These are phyloP conservation scores for Paraurostyla sp. DNA, from an alignment of 73 alveolate genomes.

Conservation along the genomic window DNA sequence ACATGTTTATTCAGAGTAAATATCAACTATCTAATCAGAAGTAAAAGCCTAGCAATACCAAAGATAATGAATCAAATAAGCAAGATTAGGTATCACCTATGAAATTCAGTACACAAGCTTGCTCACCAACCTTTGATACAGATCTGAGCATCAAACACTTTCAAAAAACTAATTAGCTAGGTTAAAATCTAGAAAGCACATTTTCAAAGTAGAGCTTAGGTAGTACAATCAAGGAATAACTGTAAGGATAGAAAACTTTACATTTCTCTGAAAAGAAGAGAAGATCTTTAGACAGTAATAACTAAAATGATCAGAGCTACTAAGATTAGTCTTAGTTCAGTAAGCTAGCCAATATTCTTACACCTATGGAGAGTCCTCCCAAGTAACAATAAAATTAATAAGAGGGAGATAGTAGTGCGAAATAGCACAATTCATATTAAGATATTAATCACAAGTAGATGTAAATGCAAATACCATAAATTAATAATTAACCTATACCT, in stretches of 20 bases:
- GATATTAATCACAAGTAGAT: too few species aligned
- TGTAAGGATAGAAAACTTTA: too few species aligned
- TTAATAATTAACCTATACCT: too few species aligned
- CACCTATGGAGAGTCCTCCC: conserved; percentile 2
- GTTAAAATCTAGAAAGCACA: too few species aligned
- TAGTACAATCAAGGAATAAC: too few species aligned
- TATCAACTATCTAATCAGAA: background rate
- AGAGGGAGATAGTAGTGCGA: too few species aligned
- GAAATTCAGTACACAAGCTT: background rate
- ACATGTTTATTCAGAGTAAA: background rate
- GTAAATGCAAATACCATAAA: too few species aligned
- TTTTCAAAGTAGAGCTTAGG: too few species aligned
- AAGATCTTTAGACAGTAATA: too few species aligned
- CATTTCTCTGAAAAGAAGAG: too few species aligned
- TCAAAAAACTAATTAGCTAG: background rate
- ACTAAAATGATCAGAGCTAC: background rate
- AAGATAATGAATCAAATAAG: background rate
- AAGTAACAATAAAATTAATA: background rate
- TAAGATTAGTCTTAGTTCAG: conserved; percentile 17
- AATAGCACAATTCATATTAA: too few species aligned
- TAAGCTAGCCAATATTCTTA: background rate
- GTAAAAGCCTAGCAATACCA: background rate
- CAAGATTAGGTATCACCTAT: background rate
- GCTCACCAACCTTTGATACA: conserved; percentile 4
- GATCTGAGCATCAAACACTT: conserved; percentile 2